These are phyloP conservation scores for Populus pruinosa DNA, from an alignment of 345 rosid species.

Conservation along the genomic window DNA sequence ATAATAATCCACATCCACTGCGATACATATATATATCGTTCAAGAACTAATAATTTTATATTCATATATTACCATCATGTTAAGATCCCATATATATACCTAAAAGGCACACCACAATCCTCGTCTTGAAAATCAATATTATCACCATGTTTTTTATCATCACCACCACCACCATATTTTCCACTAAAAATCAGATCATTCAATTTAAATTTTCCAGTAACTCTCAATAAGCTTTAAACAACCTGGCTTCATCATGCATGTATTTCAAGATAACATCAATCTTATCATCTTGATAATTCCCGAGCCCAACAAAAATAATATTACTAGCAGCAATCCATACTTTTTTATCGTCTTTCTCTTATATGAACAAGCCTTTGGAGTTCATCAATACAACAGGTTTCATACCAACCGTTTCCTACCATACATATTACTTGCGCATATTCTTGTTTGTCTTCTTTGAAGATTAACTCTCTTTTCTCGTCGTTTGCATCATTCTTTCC, in stretches of 20 bases:
- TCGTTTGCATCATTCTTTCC: conserved; percentile 21
- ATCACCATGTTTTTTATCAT: background rate
- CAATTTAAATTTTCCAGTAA: conserved; percentile 9
- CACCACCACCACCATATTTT: conserved; percentile 8
- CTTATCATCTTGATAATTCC: conserved; percentile 19
- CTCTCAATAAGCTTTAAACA: conserved; percentile 15
- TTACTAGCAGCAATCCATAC: conserved; percentile 18
- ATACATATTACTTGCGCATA: conserved; percentile 17
- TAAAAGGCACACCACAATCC: conserved; percentile 16
- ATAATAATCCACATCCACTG: no score
- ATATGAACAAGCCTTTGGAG: conserved; percentile 15
- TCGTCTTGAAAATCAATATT: conserved; percentile 21
- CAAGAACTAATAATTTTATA: no score
- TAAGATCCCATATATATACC: no score
- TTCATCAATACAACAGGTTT: conserved; percentile 11
- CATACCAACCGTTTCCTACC: conserved; percentile 15
- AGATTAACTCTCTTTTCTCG: conserved; percentile 16
- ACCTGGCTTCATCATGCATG: conserved; percentile 19
- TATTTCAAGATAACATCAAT: conserved; percentile 19
- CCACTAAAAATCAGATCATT: conserved; percentile 16
- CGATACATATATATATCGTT: no score
- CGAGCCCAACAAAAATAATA: conserved; percentile 12
- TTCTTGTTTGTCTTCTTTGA: conserved; percentile 19
- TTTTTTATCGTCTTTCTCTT: conserved; percentile 20
- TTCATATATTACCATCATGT: no score